Evolutionary conservation across 2,329 filamentous ascomycete species (phyloP).

Genomic region (Talaromyces sp.): DNA sequence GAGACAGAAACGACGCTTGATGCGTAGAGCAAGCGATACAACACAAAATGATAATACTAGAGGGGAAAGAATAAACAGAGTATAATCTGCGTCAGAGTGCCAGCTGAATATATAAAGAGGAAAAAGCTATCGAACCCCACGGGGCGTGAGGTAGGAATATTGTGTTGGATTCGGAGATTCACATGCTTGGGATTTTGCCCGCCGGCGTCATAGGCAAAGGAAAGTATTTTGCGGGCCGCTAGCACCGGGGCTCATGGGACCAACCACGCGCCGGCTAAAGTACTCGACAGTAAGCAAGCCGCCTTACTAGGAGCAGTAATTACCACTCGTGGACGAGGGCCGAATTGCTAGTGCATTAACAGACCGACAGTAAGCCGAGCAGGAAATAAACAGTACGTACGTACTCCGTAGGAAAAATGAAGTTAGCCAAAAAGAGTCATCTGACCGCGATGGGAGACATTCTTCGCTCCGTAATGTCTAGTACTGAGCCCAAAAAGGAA

Average conservation of each 20-base stretch:
- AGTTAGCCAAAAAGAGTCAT: neutral
- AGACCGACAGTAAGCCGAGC: neutral
- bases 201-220: conserved; percentile 10
- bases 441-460: neutral
- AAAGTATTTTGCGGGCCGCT: neutral
- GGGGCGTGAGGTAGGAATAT: conserved; percentile 1
- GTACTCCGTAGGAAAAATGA: neutral
- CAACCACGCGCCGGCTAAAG: neutral
- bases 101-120: neutral
- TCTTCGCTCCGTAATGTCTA: neutral
- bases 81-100: neutral
- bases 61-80: neutral
- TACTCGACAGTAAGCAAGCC: neutral
- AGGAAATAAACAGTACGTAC: neutral
- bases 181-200: conserved; percentile 15
- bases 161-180: conserved; percentile 13
- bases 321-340: neutral
- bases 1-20: neutral
- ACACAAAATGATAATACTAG: neutral
- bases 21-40: neutral
- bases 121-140: conserved; percentile 1
- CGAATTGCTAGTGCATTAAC: neutral
- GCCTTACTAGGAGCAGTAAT: neutral
- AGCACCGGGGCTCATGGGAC: neutral
- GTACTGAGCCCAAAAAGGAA: neutral